Base-by-base conservation (phyloP, 2,329 filamentous ascomycete species). In the Trichoderma citrinoviride region DNA sequence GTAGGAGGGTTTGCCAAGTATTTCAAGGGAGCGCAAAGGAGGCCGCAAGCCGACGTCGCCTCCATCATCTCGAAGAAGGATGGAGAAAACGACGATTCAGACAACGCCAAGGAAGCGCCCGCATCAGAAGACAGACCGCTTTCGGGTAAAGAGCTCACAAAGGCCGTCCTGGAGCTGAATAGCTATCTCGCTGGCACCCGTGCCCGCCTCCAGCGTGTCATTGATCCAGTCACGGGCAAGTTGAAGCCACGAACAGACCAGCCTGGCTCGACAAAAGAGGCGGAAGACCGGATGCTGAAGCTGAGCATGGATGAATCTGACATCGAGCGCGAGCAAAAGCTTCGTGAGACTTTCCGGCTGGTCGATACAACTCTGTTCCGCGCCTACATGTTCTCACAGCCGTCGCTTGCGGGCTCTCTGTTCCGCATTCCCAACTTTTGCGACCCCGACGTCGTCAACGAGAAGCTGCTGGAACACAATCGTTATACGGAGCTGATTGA, bases 351-450 rank as follows among this genome's bases (percentile, higher is more conserved):
- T 1, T 96, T 95, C 41, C 89, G 86, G 56, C 80, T 97, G 2
- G 92, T 98, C 7, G 95, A 99, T 73, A 99, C 95, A 0, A 94
- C 93, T 0, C 83, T 99, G 0, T 98, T 99, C 80, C 87, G 94
- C 17, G 90, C 92, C 0, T 96, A 97, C 76, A 98, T 99, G 93
- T 92, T 94, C 72, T 92, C 90, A 4, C 89, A 88, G 7, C 94
- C 95, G 5, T 87, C 90, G 6, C 82, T 99, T 12, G 93, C 93
- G 3, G 91, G 91, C 2, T 92, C 93, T 0, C 84, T 99, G 0
- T 98, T 99, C 79, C 92, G 95, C 25, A 92, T 98, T 58, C 90
- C 93, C 73, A 99, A 99, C 75, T 98, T 97, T 74, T 98, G 95
- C 76, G 94, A 99, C 71, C 94, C 95, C 0, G 90, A 92, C 33